These are phyloP conservation scores for Linderniella brevidens DNA, from an alignment of 257 asterid species.

Conservation along the genomic window DNA sequence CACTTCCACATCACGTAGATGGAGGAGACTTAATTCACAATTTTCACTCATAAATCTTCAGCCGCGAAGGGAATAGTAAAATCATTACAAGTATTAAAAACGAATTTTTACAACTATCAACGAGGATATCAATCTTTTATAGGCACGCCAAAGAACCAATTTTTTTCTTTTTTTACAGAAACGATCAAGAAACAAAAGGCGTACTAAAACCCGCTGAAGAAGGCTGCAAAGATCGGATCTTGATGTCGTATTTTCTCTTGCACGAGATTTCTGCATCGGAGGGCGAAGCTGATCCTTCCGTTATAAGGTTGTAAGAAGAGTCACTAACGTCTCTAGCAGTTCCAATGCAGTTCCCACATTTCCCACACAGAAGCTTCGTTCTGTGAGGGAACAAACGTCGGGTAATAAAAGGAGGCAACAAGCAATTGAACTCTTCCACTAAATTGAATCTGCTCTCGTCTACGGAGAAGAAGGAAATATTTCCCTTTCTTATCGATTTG, in stretches of 20 bases:
- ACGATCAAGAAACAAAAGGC: constrained; percentile 21
- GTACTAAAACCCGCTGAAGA: constrained; percentile 34
- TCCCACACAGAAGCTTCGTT: constrained; percentile 58
- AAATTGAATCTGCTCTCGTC: constrained; percentile 69
- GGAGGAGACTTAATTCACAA: no score
- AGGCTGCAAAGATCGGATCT: constrained; percentile 64
- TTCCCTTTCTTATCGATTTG: constrained; percentile 62
- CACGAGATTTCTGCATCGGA: constrained; percentile 22
- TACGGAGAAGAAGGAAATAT: constrained; percentile 54
- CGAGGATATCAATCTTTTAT: no score
- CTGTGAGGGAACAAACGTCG: constrained; percentile 36
- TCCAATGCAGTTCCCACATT: constrained; percentile 63
- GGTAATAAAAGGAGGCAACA: constrained; percentile 34
- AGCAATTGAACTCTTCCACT: constrained; percentile 35
- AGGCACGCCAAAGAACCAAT: no score
- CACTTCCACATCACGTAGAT: no score
- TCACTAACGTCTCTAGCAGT: constrained; percentile 23
- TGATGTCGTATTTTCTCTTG: constrained; percentile 49
- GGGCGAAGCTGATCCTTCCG: constrained; percentile 34
- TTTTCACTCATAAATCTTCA: no score
- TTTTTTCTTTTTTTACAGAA: no score
- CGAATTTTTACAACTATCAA: no score
- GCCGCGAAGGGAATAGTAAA: no score
- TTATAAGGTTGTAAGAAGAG: constrained; percentile 26
- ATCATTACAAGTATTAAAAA: no score